Percentiles rank a stretch among this genome's conserved stretches.
These are phyloP conservation scores for Singerocomus rubriflavus DNA, from an alignment of 1,284 basidiomycete genomes.

Conservation along the genomic window DNA sequence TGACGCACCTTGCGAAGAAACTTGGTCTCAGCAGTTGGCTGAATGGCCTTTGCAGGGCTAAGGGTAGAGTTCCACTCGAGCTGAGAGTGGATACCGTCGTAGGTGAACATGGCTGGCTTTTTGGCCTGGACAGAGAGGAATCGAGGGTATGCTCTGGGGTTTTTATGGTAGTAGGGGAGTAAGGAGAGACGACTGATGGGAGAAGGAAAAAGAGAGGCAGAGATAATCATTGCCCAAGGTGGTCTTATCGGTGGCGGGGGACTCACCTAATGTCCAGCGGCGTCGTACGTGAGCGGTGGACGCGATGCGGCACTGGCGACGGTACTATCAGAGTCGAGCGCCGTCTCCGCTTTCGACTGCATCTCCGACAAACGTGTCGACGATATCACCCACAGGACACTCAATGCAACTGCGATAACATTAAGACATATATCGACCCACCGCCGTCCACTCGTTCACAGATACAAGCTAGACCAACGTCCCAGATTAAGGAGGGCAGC, in stretches of 20 bases:
- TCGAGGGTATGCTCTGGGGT: slow-evolving; percentile 8
- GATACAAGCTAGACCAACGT: slow-evolving; percentile 11
- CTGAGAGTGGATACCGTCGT: slow-evolving; percentile 69
- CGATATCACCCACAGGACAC: slow-evolving; percentile 3
- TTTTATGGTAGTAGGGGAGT: slow-evolving; percentile 7
- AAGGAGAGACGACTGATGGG: slow-evolving; percentile 17
- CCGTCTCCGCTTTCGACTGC: no score
- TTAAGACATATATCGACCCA: slow-evolving; percentile 27
- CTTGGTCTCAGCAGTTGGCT: slow-evolving; percentile 75
- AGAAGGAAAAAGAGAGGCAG: slow-evolving; percentile 6
- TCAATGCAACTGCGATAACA: slow-evolving; percentile 22
- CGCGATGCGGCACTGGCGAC: no score
- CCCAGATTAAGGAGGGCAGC: slow-evolving; percentile 4
- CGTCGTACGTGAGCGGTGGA: no score
- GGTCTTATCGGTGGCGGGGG: slow-evolving; percentile 20
- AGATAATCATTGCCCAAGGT: slow-evolving; percentile 11
- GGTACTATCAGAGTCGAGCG: no score
- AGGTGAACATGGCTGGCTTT: slow-evolving; percentile 43
- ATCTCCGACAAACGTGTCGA: slow-evolving; percentile 25
- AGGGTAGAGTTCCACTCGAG: slow-evolving; percentile 89
- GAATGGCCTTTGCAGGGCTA: slow-evolving; percentile 65
- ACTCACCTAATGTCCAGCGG: no score
- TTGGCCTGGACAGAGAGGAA: slow-evolving; percentile 15
- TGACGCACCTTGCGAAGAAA: slow-evolving; percentile 78
- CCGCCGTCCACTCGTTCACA: slow-evolving; percentile 5